Evolutionary conservation across 1,284 basidiomycete species (phyloP).

Genomic region (Microbotryomycetes sp.): DNA sequence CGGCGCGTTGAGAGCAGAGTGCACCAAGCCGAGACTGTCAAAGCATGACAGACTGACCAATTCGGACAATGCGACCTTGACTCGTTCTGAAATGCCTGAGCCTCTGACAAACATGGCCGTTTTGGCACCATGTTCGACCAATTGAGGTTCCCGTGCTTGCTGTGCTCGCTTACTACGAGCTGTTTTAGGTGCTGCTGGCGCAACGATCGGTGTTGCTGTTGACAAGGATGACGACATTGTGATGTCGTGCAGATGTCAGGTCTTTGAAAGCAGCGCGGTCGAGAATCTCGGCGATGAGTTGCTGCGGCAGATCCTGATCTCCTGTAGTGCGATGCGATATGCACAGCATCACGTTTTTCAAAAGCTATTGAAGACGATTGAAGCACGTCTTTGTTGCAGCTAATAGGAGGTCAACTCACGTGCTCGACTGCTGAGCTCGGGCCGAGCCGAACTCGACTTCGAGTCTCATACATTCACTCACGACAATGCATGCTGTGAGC

Average conservation of each 20-base stretch:
- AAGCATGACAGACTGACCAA: constrained; percentile 54
- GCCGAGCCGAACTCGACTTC: too few relatives aligned
- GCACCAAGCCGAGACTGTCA: neutral
- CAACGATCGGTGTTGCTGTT: constrained; percentile 26
- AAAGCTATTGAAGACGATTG: too few relatives aligned
- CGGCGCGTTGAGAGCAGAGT: neutral
- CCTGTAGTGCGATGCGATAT: too few relatives aligned
- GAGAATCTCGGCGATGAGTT: too few relatives aligned
- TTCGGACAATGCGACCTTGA: constrained; percentile 79
- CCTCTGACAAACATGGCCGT: constrained; percentile 85
- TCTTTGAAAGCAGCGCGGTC: too few relatives aligned
- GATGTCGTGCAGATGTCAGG: too few relatives aligned
- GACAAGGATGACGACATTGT: constrained; percentile 1
- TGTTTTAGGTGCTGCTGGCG: constrained; percentile 83
- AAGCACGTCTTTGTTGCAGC: too few relatives aligned
- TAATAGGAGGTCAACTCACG: too few relatives aligned
- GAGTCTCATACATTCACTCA: too few relatives aligned
- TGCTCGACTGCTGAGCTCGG: too few relatives aligned
- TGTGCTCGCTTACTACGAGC: constrained; percentile 91
- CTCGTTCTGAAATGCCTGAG: constrained; percentile 71
- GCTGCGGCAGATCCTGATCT: too few relatives aligned
- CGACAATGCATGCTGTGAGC: neutral
- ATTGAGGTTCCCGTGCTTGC: constrained; percentile 78
- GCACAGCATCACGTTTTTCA: too few relatives aligned
- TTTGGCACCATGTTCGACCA: constrained; percentile 71